Base-by-base conservation (phyloP, 2,329 filamentous ascomycete species). In the Tolypocladium cylindrosporum region DNA sequence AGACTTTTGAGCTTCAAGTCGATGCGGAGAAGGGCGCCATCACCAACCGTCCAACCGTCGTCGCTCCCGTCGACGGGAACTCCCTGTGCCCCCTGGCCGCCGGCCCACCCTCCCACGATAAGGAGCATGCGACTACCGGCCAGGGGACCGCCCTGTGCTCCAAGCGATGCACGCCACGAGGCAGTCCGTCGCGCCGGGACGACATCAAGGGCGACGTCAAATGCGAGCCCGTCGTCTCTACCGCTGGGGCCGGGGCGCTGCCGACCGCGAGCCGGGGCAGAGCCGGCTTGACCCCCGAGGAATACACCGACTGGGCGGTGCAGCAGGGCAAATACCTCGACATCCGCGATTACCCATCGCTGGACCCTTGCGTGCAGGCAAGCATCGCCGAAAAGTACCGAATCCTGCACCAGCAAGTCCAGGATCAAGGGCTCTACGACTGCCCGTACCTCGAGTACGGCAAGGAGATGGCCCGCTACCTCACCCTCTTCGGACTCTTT, bases 361-460 rank as follows among this genome's bases (percentile, higher is more conserved):
- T 94, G 16, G 90, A 97, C 67, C 69, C 77, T 3, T 75, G 75
- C 8, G 92, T 86, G 0, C 94, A 99, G 69, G 83, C 85, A 57
- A 77, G 78, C 54, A 91, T 99, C 59, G 81, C 90, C 43, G 74
- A 77, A 51, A 96, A 92, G 69, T 99, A 97, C 70, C 87, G 91
- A 19, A 76, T 81, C 11, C 77, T 97, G 36, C 79, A 92, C 66
- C 74, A 88, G 64, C 83, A 84, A 27, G 85, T 99, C 62, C 79
- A 81, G 64, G 85, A 81, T 14, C 88, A 88, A 67, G 88, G 89
- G 0, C 79, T 97, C 1, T 97, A 91, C 71, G 69, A 91, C 55
- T 97, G 92, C 79, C 88, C 90, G 66, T 96, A 95, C 72, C 79
- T 75, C 39, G 85, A 88, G 3, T 97, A 97, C 67, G 83, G 82